Conservation (phyloP, 164 flowering plant genomes). For the Tetrastigma voinierianum region DNA sequence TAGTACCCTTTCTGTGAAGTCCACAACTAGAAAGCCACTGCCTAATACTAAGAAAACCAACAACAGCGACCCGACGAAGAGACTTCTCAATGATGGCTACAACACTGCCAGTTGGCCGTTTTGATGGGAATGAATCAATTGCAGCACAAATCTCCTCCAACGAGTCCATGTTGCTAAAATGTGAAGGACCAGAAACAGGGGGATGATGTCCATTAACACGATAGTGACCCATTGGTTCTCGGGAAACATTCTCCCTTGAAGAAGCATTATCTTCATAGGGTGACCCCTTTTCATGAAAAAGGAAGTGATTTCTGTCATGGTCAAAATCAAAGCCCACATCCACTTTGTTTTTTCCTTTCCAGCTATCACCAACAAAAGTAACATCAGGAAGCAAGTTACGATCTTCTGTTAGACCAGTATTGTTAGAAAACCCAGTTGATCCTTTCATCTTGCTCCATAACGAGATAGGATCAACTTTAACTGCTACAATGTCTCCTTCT, state of each 20-base stretch:
- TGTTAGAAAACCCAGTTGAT: conserved; percentile 29
- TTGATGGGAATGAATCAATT: conserved; percentile 49
- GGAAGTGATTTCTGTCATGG: conserved; percentile 6
- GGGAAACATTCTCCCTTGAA: conserved; percentile 6
- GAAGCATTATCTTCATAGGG: conserved; percentile 6
- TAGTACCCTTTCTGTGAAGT: conserved; percentile 26
- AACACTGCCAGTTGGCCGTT: conserved; percentile 86
- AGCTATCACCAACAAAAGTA: conserved; percentile 15
- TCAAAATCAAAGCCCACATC: conserved; percentile 18
- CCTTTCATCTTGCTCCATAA: conserved; percentile 53
- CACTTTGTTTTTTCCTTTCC: conserved; percentile 49
- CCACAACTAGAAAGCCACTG: conserved; percentile 46
- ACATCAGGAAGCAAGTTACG: conserved; percentile 19
- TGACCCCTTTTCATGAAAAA: conserved; percentile 11
- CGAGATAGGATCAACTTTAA: conserved; percentile 66
- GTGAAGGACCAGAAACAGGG: conserved; percentile 14
- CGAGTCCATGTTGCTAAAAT: conserved; percentile 21
- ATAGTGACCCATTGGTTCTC: conserved; percentile 4
- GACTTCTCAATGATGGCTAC: conserved; percentile 70
- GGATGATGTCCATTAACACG: conserved; percentile 19
- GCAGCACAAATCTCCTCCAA: conserved; percentile 47
- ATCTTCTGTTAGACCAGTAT: conserved; percentile 28
- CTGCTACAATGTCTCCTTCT: conserved; percentile 85
- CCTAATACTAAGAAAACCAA: conserved; percentile 70
- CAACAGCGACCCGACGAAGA: conserved; percentile 57